phyloP scores from a whole-genome alignment of 75 land plant genomes.

The Azolla pinnata region DNA sequence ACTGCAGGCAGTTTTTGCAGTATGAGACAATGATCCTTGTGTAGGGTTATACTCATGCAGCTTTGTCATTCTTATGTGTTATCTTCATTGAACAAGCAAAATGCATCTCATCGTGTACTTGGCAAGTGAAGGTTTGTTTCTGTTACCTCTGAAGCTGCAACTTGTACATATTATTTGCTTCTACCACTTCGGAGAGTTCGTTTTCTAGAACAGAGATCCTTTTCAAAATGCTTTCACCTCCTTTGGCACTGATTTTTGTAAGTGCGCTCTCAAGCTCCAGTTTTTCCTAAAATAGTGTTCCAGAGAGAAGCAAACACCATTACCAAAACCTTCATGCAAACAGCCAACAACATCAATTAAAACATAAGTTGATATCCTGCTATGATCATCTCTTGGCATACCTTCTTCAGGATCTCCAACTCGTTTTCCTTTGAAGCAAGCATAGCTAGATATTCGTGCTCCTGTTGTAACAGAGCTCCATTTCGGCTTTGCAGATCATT shows the following conservation, averaged over 20 bases:
- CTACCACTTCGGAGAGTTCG: slow-evolving; percentile 60
- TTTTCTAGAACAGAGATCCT: slow-evolving; percentile 45
- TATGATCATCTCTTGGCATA: no score
- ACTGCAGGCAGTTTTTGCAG: no score
- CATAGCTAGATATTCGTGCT: slow-evolving; percentile 26
- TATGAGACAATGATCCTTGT: no score
- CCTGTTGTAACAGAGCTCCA: slow-evolving; percentile 27
- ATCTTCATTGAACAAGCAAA: no score
- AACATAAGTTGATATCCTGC: no score
- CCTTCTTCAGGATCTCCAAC: slow-evolving; percentile 51
- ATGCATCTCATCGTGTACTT: no score
- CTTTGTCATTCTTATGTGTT: no score
- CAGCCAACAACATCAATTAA: neutral
- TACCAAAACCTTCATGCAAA: neutral
- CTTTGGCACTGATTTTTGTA: slow-evolving; percentile 3
- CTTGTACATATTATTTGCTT: slow-evolving; percentile 45
- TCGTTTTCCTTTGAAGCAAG: slow-evolving; percentile 39
- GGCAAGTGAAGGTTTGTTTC: no score
- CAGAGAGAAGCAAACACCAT: neutral
- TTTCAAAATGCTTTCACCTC: slow-evolving; percentile 14
- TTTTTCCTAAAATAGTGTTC: slow-evolving; percentile 13
- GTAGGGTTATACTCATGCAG: no score
- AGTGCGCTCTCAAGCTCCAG: neutral
- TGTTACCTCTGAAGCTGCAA: slow-evolving; percentile 47
- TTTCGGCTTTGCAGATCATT: slow-evolving; percentile 67